These are phyloP conservation scores for Trypanosoma mega DNA, from an alignment of 208 protist genomes.

Conservation along the genomic window DNA sequence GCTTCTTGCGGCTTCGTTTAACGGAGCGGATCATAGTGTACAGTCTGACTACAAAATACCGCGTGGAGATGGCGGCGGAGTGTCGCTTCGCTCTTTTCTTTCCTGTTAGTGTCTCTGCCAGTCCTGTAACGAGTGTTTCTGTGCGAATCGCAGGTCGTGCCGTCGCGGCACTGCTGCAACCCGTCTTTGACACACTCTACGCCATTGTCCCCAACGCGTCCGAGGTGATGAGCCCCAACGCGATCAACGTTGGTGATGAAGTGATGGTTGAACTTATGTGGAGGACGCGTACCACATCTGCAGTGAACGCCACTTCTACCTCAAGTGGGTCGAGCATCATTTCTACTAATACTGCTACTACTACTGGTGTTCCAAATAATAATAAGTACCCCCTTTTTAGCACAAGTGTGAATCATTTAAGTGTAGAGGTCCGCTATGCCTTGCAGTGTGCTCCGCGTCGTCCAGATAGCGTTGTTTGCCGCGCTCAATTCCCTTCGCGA, in stretches of 20 bases:
- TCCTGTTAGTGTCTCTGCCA: conserved; percentile 62
- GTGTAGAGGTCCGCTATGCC: conserved; percentile 39
- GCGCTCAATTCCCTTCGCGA: conserved; percentile 28
- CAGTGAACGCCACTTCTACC: too few species aligned
- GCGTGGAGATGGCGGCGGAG: conserved; percentile 10
- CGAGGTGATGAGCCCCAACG: neutral
- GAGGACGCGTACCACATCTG: conserved; percentile 20
- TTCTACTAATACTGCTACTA: too few species aligned
- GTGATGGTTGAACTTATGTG: conserved; percentile 24
- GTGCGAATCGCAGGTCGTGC: conserved; percentile 34
- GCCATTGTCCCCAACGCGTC: conserved; percentile 15
- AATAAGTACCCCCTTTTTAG: too few species aligned
- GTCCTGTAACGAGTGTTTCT: conserved; percentile 34
- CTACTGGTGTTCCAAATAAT: too few species aligned
- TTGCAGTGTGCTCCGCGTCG: conserved; percentile 57
- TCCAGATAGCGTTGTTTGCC: conserved; percentile 46
- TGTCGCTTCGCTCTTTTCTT: conserved; percentile 48
- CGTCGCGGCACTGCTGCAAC: conserved; percentile 42
- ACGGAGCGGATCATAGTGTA: conserved; percentile 51
- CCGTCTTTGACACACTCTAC: conserved; percentile 4
- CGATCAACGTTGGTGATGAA: conserved; percentile 7
- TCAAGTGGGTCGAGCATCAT: too few species aligned
- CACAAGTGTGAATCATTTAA: neutral
- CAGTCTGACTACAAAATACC: conserved; percentile 42
- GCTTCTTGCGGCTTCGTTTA: conserved; percentile 26